Evolutionary conservation across 306 rosid genomes (phyloP).

Genomic region (Quercus dentata): DNA sequence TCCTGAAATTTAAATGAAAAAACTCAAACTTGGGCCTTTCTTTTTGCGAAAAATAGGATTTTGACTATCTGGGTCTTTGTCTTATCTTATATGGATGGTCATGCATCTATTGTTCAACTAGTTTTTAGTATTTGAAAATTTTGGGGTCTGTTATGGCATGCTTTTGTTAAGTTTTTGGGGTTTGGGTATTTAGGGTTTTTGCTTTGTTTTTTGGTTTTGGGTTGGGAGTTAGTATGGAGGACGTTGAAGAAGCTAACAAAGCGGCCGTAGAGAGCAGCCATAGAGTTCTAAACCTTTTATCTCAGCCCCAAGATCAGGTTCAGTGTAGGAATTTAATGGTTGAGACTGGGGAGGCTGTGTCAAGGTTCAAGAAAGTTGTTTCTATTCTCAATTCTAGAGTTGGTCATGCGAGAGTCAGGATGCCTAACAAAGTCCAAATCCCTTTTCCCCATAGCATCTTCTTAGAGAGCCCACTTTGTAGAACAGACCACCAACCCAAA

Average conservation of each 20-base stretch:
- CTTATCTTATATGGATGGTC: slow-evolving; percentile 26
- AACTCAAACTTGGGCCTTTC: slow-evolving; percentile 27
- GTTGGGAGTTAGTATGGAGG: slow-evolving; percentile 53
- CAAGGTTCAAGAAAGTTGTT: slow-evolving; percentile 82
- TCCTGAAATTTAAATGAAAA: slow-evolving; percentile 20
- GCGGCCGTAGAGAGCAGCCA: slow-evolving; percentile 81
- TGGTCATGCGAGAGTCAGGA: slow-evolving; percentile 90
- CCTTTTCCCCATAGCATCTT: slow-evolving; percentile 59
- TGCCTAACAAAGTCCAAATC: slow-evolving; percentile 43
- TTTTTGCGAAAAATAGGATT: slow-evolving; percentile 45
- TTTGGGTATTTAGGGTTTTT: slow-evolving; percentile 18
- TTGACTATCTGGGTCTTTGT: slow-evolving; percentile 29
- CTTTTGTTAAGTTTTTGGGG: slow-evolving; percentile 25
- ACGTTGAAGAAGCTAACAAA: slow-evolving; percentile 80
- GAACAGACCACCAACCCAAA: slow-evolving; percentile 38
- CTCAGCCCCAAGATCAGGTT: slow-evolving; percentile 67
- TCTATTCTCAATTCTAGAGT: slow-evolving; percentile 66
- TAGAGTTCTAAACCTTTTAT: slow-evolving; percentile 60
- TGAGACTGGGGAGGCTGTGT: slow-evolving; percentile 86
- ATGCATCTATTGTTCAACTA: slow-evolving; percentile 32
- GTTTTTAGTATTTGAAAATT: slow-evolving; percentile 14
- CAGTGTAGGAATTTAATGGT: slow-evolving; percentile 52
- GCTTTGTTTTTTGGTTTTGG: background rate
- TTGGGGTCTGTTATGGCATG: slow-evolving; percentile 23
- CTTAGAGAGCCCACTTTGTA: slow-evolving; percentile 65